phyloP scores from a whole-genome alignment of 345 rosid genomes.

The Melaleuca quinquenervia region DNA sequence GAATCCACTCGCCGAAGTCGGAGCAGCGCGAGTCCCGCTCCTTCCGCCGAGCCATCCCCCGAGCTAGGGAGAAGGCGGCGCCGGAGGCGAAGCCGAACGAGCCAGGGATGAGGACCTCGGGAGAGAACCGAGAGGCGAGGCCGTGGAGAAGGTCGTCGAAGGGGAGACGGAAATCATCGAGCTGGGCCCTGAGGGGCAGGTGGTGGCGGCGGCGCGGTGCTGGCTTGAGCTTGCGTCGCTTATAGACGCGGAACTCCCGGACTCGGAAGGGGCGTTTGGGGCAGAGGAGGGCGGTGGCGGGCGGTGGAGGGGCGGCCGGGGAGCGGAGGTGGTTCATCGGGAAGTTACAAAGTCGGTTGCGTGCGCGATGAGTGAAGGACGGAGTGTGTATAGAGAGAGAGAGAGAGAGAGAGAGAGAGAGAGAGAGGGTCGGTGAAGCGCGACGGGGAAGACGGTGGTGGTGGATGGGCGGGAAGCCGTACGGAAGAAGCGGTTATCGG shows the following conservation, averaged over 20 bases:
- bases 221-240: slow-evolving; percentile 23
- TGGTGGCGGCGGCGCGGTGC: slow-evolving; percentile 5
- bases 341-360: not conserved
- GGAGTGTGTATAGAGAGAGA: not conserved
- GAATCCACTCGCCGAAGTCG: slow-evolving; percentile 70
- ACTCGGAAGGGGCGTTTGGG: slow-evolving; percentile 6
- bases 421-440: not conserved
- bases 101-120: slow-evolving; percentile 33
- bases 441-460: not conserved
- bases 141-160: slow-evolving; percentile 18
- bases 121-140: slow-evolving; percentile 12
- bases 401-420: not conserved
- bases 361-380: not conserved
- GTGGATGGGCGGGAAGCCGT: not conserved
- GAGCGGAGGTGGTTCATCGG: slow-evolving; percentile 10
- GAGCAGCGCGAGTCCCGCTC: not conserved
- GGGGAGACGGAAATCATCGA: not conserved
- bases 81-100: slow-evolving; percentile 58
- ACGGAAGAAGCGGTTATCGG: not conserved
- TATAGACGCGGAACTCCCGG: slow-evolving; percentile 27
- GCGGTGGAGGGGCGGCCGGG: slow-evolving; percentile 6
- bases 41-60: not conserved
- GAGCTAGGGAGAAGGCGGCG: slow-evolving; percentile 25
- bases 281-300: slow-evolving; percentile 6
- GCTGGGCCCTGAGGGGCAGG: slow-evolving; percentile 8